Conservation (phyloP, 306 rosid species). For the Ochetophila trinervis region DNA sequence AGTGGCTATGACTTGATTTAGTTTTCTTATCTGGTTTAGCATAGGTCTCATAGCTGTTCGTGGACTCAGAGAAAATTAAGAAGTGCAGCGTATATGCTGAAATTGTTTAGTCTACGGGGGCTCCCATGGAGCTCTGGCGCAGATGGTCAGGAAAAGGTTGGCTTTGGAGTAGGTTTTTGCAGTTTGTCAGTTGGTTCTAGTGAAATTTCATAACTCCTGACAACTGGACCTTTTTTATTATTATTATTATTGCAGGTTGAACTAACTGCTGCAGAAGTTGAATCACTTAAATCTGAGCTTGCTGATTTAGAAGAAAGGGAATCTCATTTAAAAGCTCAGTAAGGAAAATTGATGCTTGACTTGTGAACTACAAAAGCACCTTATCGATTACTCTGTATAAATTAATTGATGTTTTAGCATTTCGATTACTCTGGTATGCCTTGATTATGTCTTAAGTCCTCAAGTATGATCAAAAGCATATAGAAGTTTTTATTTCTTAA, state of each 20-base stretch:
- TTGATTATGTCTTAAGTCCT: not conserved
- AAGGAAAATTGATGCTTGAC: constrained; percentile 33
- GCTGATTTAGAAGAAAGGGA: constrained; percentile 82
- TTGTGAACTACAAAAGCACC: constrained; percentile 4
- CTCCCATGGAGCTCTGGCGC: constrained; percentile 53
- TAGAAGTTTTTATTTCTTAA: not conserved
- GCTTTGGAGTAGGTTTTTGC: constrained; percentile 7
- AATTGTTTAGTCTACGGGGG: constrained; percentile 53
- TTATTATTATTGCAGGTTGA: constrained; percentile 44
- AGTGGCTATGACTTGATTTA: constrained; percentile 7
- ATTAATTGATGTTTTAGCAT: constrained; percentile 7
- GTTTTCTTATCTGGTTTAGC: constrained; percentile 37
- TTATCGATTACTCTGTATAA: not conserved
- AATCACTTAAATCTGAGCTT: constrained; percentile 75
- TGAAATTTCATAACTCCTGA: constrained; percentile 23
- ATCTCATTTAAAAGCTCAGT: constrained; percentile 88
- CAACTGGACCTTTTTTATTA: not conserved
- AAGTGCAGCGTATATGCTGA: constrained; percentile 59
- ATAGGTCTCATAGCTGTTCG: constrained; percentile 31
- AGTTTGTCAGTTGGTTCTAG: constrained; percentile 9
- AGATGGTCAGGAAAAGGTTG: constrained; percentile 68
- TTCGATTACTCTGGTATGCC: constrained; percentile 2
- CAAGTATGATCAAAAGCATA: not conserved
- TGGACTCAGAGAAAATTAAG: constrained; percentile 48
- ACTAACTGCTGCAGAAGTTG: constrained; percentile 62